phyloP scores from a whole-genome alignment of 2,329 filamentous ascomycete species.

The Fusarium graminum region DNA sequence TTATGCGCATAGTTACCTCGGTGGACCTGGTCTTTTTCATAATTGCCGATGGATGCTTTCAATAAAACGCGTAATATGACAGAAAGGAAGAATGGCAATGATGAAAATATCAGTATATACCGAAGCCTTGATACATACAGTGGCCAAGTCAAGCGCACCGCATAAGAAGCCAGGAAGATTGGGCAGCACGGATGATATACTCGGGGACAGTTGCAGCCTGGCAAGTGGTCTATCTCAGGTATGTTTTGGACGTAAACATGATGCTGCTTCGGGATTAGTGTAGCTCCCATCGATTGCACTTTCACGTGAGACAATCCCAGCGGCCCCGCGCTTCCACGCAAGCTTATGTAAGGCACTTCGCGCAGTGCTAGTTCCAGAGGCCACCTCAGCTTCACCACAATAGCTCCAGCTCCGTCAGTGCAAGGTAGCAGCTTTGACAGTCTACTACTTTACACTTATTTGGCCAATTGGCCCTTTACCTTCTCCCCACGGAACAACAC shows the following conservation, averaged over 20 bases:
- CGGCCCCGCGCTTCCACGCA: constrained; percentile 11
- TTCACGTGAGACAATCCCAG: constrained; percentile 36
- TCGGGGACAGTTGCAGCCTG: constrained; percentile 1
- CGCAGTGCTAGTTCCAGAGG: constrained; percentile 45
- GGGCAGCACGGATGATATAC: constrained; percentile 35
- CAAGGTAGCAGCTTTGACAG: constrained; percentile 30
- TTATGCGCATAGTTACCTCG: constrained; percentile 48
- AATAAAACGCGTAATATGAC: background rate
- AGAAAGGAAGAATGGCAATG: background rate
- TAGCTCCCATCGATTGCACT: background rate
- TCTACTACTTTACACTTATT: constrained; percentile 23
- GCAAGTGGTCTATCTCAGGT: background rate
- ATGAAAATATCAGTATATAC: constrained; percentile 10
- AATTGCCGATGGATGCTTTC: constrained; percentile 20
- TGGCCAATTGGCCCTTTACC: constrained; percentile 46
- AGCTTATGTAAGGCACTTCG: constrained; percentile 44
- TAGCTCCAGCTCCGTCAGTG: constrained; percentile 38
- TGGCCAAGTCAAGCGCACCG: constrained; percentile 13
- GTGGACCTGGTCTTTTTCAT: constrained; percentile 49
- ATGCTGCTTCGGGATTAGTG: constrained; percentile 48
- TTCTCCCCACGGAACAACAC: constrained; percentile 1
- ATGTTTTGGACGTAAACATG: constrained; percentile 54
- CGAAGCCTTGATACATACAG: constrained; percentile 8
- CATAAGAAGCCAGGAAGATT: constrained; percentile 26
- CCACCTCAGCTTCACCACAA: constrained; percentile 54